Base-by-base conservation (phyloP, 192 early-diverging fungal genomes). In the Backusella circina region DNA sequence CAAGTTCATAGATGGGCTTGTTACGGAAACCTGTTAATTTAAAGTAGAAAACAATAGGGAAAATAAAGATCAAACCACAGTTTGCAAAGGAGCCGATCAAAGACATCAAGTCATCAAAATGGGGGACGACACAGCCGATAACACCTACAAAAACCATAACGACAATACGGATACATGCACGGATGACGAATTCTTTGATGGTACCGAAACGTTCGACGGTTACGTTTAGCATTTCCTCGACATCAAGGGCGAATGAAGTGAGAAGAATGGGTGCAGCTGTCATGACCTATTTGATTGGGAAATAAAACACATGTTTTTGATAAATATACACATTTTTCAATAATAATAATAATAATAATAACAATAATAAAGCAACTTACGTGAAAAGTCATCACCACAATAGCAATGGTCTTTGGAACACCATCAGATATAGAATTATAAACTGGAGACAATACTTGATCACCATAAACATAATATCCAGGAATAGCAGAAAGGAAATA, bases 41-140 rank as follows among this genome's bases (percentile, higher is more conserved):
- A 37, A 92, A 84, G 72, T 95, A 92, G 83, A 89, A 94, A 13
- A 94, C 33, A 35, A 95, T 86, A 1, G 95, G 95, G 39, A 96
- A 85, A 64, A 95, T 84, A 77, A 96, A 96, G 81, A 96, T 94
- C 23, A 95, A 85, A n/a, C 87, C 82, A 50, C 87, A 90, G 73
- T 92, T 95, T 44, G 91, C 88, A 9, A 95, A 75, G 7, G 94
- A 91, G n/a, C 94, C 94, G n/a, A 97, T 71, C n/a, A 97, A 83
- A 3, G 89, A 89, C 86, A 95, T 86, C 28, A 95, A 84, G 74
- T 92, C 89, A 65, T 87, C 88, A 86, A 97, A 95, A 84, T 90
- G 93, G 6, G 94, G 93, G 5, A 95, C 86, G 32, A 87, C 78
- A 74, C 91, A 81, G 9, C 93, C 91, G 71, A 91, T 80, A n/a